Base-by-base conservation (phyloP, 768 basidiomycete genomes). In the Psilocybe tampanensis region DNA sequence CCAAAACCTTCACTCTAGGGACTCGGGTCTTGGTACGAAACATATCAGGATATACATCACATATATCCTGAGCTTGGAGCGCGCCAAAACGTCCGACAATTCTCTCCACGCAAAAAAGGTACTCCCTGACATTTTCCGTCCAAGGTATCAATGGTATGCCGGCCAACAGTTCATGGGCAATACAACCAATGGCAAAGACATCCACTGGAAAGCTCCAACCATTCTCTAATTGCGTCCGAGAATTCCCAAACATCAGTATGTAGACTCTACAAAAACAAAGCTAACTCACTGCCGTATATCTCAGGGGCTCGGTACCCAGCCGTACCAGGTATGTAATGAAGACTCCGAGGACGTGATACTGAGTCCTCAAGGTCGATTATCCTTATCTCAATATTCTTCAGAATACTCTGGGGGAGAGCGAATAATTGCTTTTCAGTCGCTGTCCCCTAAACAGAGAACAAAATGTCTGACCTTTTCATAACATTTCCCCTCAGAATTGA, bases 361-460 rank as follows among this genome's bases (percentile, higher is more conserved):
- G 53, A 54, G 18, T 54, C 44, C 15, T 54, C 53, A 5, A 54
- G 32, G 29, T 54, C 53, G 2, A 54, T 54, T 18, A 54, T 45
- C 29, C 34, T 45, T 23, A 54, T 45, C 29, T 44, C 21, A 3
- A 45, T 18, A 12, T 45, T 54, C 5, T 8, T 2, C 6, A 54
- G 22, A 1, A 54, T 19, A 2, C 3, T 18, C 53, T 54, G 9
- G n/a, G n/a, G n/a, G n/a, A n/a, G n/a, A n/a, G n/a, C n/a, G n/a
- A n/a, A n/a, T n/a, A n/a, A n/a, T n/a, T n/a, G n/a, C n/a, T n/a
- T n/a, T n/a, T n/a, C n/a, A n/a, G n/a, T n/a, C n/a, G n/a, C n/a
- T n/a, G n/a, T n/a, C n/a, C n/a, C n/a, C n/a, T n/a, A n/a, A 4
- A 8, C 33, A 13, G 3, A 2, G 13, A 33, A 49, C 4, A 13